Base-by-base conservation (phyloP, 805 yeast species). In the Ogataea wickerhamii region DNA sequence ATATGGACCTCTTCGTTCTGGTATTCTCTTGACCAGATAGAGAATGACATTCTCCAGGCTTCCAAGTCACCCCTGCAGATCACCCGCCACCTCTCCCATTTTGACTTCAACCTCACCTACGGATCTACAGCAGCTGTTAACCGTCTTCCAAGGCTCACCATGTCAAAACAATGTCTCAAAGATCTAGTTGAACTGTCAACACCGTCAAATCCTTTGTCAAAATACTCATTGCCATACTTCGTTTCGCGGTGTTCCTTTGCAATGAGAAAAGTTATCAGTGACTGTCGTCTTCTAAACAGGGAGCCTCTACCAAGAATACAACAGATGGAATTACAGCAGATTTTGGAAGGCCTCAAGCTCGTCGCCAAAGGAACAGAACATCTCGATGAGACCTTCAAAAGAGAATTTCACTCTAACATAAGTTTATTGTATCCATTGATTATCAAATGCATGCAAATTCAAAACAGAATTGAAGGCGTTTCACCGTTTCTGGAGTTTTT, bases 231-330 rank as follows among this genome's bases (percentile, higher is more conserved):
- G 0, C 73, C 76, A 2, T 81, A 66, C 48, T 66, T 85, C 22
- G 58, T 76, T 0, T 67, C 78, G 14, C 67, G 95, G 28, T 63
- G 74, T 18, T 76, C 83, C 0, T 69, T 84, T 43, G 71, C 77
- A 0, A 60, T 89, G 30, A 68, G 82, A 38, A 74, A 82, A 41
- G 80, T 76, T 44, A 64, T 84, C 5, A 76, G 82, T 12, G 88
- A 84, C 46, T 74, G 71, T 35, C 73, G 69, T 22, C 60, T 88
- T 10, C 54, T 81, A 5, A 75, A 78, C 24, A 65, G 58, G 21
- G 73, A 73, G 36, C 97, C 97, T 1, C 64, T 84, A 12, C 75
- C 91, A 0, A 68, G 72, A 27, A 58, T 84, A 6, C 87, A 86
- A 47, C 74, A 74, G 37, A 59, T 64, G 5, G 98, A 89, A 55